Conservation (phyloP, 129 eudicot species). For the Escallonia herrerae region DNA sequence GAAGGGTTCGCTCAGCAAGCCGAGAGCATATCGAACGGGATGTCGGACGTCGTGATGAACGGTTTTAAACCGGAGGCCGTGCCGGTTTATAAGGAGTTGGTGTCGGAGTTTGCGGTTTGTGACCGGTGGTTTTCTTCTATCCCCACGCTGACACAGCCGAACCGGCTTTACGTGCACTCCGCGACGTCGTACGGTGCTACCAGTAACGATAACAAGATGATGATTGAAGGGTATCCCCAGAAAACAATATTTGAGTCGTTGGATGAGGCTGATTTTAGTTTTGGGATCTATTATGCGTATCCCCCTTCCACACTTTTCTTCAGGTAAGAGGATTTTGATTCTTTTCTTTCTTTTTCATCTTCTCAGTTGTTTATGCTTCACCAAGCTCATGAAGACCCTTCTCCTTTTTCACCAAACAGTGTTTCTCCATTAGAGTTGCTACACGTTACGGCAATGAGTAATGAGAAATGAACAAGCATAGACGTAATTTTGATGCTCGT, state of each 20-base stretch:
- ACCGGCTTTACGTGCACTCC: conserved; percentile 38
- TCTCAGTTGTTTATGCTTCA: neutral
- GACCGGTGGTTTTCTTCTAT: conserved; percentile 52
- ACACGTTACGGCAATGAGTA: too few species aligned
- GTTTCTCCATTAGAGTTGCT: too few species aligned
- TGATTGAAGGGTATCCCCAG: conserved; percentile 39
- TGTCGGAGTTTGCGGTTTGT: conserved; percentile 44
- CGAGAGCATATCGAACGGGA: conserved; percentile 18
- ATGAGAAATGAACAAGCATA: too few species aligned
- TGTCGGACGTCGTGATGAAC: conserved; percentile 37
- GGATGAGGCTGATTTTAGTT: conserved; percentile 26
- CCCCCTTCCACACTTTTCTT: conserved; percentile 37
- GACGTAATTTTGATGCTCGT: too few species aligned
- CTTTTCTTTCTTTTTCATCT: neutral
- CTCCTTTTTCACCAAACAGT: too few species aligned
- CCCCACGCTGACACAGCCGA: conserved; percentile 51
- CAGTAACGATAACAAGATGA: conserved; percentile 18
- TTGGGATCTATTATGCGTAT: conserved; percentile 40
- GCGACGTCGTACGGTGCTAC: conserved; percentile 46
- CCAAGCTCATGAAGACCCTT: too few species aligned
- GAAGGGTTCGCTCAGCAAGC: conserved; percentile 42
- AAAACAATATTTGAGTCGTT: conserved; percentile 50
- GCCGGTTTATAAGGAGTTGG: conserved; percentile 41
- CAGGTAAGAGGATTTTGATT: conserved; percentile 16
- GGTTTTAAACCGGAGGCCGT: conserved; percentile 40